These are phyloP conservation scores for Apiospora arundinis DNA, from an alignment of 2,329 filamentous ascomycete genomes.

Conservation along the genomic window DNA sequence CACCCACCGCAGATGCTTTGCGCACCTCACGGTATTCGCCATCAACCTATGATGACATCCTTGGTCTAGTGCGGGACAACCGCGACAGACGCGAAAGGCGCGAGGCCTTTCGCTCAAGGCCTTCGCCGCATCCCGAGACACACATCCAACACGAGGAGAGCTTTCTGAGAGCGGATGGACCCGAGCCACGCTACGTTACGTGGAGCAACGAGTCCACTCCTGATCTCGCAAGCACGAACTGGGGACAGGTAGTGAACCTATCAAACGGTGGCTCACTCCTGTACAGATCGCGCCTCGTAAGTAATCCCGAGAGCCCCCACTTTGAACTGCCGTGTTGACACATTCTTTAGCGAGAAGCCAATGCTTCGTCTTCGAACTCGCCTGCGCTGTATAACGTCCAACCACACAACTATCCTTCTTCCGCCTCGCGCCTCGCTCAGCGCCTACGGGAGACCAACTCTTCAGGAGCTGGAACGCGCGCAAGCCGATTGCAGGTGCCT, in stretches of 20 bases:
- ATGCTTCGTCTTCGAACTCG: conserved; percentile 3
- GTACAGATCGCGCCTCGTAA: conserved; percentile 16
- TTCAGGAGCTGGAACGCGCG: neutral
- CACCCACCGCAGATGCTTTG: neutral
- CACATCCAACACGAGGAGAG: conserved; percentile 17
- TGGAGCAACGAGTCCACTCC: conserved; percentile 17
- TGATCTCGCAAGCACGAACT: conserved; percentile 10
- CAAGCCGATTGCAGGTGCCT: conserved; percentile 17
- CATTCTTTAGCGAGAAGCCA: neutral
- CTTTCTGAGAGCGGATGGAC: conserved; percentile 17
- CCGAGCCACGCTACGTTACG: conserved; percentile 17
- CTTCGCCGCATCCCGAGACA: conserved; percentile 1
- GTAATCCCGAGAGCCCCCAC: neutral
- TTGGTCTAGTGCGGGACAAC: conserved; percentile 2
- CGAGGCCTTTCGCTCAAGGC: neutral
- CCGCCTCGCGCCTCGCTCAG: neutral
- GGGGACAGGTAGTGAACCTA: conserved; percentile 9
- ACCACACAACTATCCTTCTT: neutral
- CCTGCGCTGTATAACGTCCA: conserved; percentile 7
- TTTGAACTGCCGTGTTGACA: neutral
- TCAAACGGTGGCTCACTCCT: conserved; percentile 2
- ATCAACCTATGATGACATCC: conserved; percentile 13
- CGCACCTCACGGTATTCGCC: neutral
- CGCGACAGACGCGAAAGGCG: conserved; percentile 11
- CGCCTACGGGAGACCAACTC: neutral